These are phyloP conservation scores for Naumovozyma dairenensis DNA, from an alignment of 805 yeast genomes.

Conservation along the genomic window DNA sequence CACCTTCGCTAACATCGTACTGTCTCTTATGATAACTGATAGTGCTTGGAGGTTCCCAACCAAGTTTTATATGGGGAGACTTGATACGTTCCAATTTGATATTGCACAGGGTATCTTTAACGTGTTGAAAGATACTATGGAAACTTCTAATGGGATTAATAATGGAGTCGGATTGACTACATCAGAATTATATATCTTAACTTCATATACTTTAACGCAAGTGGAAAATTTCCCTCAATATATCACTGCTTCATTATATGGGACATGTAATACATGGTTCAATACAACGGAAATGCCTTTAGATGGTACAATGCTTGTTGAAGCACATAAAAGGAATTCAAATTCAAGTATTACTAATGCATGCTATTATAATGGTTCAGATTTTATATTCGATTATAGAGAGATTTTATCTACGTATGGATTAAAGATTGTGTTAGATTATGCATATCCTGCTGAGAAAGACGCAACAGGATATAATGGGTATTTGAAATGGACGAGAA, in stretches of 20 bases:
- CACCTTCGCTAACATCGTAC: constrained; percentile 12
- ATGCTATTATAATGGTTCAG: constrained; percentile 13
- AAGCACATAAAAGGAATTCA: neutral
- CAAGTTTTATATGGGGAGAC: constrained; percentile 14
- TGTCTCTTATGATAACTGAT: constrained; percentile 13
- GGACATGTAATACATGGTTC: constrained; percentile 17
- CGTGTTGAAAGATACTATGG: constrained; percentile 17
- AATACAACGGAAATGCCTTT: constrained; percentile 4
- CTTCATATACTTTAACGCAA: constrained; percentile 21
- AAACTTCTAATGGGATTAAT: constrained; percentile 16
- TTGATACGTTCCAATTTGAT: constrained; percentile 18
- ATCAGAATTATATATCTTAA: constrained; percentile 21
- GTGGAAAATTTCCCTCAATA: constrained; percentile 20
- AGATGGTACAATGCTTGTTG: constrained; percentile 4
- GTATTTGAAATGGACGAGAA: constrained; percentile 8
- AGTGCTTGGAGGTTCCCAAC: constrained; percentile 18
- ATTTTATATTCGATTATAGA: constrained; percentile 23
- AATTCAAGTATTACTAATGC: constrained; percentile 9
- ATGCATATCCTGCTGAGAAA: constrained; percentile 17
- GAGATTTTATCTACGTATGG: constrained; percentile 17
- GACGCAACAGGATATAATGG: constrained; percentile 5
- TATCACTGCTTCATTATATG: constrained; percentile 19
- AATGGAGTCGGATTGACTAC: constrained; percentile 27
- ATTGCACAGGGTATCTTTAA: constrained; percentile 21
- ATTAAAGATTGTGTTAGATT: constrained; percentile 22